phyloP scores from a whole-genome alignment of 2,329 filamentous ascomycete species.

The Colletotrichum agaves region DNA sequence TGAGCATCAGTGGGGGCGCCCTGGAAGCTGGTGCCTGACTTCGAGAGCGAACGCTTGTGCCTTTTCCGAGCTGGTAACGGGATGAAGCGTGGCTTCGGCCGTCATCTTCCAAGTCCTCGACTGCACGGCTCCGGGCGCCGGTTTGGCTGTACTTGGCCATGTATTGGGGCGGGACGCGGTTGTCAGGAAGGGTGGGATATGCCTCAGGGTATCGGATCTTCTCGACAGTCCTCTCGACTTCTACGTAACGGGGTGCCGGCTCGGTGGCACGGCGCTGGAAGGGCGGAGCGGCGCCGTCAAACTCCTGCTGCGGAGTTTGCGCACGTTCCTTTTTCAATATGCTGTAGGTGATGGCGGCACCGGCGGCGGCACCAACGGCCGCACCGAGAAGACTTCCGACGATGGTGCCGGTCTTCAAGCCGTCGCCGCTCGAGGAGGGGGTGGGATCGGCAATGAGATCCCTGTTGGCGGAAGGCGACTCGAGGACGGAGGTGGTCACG shows the following conservation, averaged over 20 bases:
- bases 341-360: slow-evolving; percentile 72
- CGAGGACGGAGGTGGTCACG: slow-evolving; percentile 49
- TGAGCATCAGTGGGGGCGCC: slow-evolving; percentile 52
- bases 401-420: slow-evolving; percentile 68
- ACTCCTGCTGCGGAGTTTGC: slow-evolving; percentile 53
- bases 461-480: slow-evolving; percentile 37
- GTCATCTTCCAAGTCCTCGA: slow-evolving; percentile 54
- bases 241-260: slow-evolving; percentile 48
- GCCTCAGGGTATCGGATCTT: slow-evolving; percentile 51
- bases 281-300: slow-evolving; percentile 48
- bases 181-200: slow-evolving; percentile 44
- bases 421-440: slow-evolving; percentile 40
- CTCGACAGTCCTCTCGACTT: slow-evolving; percentile 51
- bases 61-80: slow-evolving; percentile 46
- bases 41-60: slow-evolving; percentile 50
- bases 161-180: slow-evolving; percentile 50
- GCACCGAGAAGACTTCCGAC: slow-evolving; percentile 83
- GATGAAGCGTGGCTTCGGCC: slow-evolving; percentile 53
- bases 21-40: slow-evolving; percentile 51
- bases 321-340: slow-evolving; percentile 70
- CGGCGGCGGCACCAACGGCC: slow-evolving; percentile 79
- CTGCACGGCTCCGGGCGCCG: slow-evolving; percentile 40
- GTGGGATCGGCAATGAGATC: slow-evolving; percentile 38
- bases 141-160: slow-evolving; percentile 50
- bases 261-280: slow-evolving; percentile 58